Evolutionary conservation across 225 moss, liverwort and hornwort genomes (phyloP).

Genomic region (Physcomitrellopsis africana): DNA sequence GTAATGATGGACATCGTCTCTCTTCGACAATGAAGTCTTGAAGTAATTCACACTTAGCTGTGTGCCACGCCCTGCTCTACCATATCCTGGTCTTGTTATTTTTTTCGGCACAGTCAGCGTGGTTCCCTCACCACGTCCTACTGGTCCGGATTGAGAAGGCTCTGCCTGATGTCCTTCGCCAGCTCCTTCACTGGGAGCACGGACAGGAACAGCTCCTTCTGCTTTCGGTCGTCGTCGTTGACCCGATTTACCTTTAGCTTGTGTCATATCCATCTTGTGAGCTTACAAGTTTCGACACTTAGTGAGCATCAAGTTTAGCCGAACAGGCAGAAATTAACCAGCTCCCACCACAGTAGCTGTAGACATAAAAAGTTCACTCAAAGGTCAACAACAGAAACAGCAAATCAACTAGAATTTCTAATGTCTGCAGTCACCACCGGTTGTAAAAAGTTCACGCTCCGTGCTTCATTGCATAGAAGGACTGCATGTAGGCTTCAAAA

Average conservation of each 20-base stretch:
- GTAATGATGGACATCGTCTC: conserved; percentile 77
- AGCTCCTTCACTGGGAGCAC: conserved; percentile 29
- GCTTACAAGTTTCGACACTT: background rate
- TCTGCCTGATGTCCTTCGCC: background rate
- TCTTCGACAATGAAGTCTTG: conserved; percentile 52
- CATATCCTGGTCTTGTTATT: conserved; percentile 39
- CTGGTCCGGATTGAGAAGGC: background rate
- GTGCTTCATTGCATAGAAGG: no score
- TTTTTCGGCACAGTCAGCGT: conserved; percentile 30
- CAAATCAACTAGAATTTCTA: no score
- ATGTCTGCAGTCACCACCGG: no score
- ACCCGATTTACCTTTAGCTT: conserved; percentile 5
- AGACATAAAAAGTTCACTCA: no score
- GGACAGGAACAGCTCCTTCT: conserved; percentile 33
- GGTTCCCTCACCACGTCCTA: background rate
- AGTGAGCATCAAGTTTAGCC: no score
- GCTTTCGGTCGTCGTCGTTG: conserved; percentile 47
- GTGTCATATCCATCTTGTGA: conserved; percentile 15
- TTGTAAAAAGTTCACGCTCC: no score
- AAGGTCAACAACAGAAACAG: no score
- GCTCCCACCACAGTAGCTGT: no score
- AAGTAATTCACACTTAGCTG: conserved; percentile 61
- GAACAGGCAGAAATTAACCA: no score
- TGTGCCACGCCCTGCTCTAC: conserved; percentile 27
- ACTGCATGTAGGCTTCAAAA: no score